Base-by-base conservation (phyloP, 495 filamentous ascomycete genomes). In the Daldinia bambusicola region DNA sequence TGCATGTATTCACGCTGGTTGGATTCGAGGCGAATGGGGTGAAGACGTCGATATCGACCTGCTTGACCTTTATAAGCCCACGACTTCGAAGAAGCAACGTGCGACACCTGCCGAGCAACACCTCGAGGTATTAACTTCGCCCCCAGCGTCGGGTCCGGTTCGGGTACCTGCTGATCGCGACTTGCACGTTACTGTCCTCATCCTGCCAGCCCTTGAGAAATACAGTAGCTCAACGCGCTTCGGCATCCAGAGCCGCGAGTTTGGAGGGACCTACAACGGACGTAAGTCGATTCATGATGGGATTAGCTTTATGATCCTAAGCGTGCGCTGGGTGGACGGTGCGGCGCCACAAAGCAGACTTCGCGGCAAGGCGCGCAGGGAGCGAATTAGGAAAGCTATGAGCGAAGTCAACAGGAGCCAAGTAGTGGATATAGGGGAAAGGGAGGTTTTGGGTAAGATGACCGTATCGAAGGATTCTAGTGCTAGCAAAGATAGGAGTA, bases 1-100 rank as follows among this genome's bases (percentile, higher is more conserved):
- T 0, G 94, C 94, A 3, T 93, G 95, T 62, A 95, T 98, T 63
- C 95, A 99, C 78, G 88, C 90, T 13, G 96, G 96, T 8, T 98
- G 91, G 87, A 91, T 99, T 63, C 89, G 91, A 9, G 95, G 95
- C 30, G 92, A 92, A 66, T 97, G 93, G 90, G 86, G 88, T 16
- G 87, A 92, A 0, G 91, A 92, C 43, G 89, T 95, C 2, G 84
- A 87, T 60, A 77, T 83, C 10, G 83, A 84, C 18, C 81, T 95
- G 78, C 83, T 95, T 2, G 91, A 91, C 43, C 79, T 95, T 31
- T 84, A 86, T 67, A 84, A 83, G 38, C 70, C 78, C 8, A 62
- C 76, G 32, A 55, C 75, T 40, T 76, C 74, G 30, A 78, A 74
- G 55, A 67, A 74, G 56, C 64, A 75, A 41, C 63, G 74, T 37